Conservation (phyloP, 352 stramenopile species). For the Globisporangium irregulare region DNA sequence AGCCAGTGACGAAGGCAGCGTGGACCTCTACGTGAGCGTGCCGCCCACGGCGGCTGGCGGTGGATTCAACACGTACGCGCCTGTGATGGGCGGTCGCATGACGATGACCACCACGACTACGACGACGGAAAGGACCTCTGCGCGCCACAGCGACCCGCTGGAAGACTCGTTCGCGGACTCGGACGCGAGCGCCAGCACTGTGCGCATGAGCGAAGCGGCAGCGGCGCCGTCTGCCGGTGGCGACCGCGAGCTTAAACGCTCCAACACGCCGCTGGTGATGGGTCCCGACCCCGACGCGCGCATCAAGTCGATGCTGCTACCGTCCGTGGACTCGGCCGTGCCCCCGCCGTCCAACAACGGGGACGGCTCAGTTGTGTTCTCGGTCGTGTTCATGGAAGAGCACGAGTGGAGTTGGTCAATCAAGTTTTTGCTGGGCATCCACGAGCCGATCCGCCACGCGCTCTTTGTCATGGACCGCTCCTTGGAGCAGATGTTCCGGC, state of each 20-base stretch:
- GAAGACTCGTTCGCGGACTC: constrained; percentile 14
- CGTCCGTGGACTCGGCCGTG: constrained; percentile 27
- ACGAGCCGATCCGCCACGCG: constrained; percentile 77
- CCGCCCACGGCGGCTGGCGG: neutral
- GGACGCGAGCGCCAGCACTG: constrained; percentile 9
- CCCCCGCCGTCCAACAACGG: constrained; percentile 46
- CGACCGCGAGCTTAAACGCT: constrained; percentile 26
- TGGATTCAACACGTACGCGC: neutral
- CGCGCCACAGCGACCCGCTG: constrained; percentile 16
- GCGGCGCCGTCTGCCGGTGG: constrained; percentile 15
- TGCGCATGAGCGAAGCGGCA: neutral
- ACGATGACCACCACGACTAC: neutral
- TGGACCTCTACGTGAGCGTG: constrained; percentile 18
- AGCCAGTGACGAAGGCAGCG: constrained; percentile 40
- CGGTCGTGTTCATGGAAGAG: constrained; percentile 52
- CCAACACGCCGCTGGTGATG: constrained; percentile 30
- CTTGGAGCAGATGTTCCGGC: constrained; percentile 52
- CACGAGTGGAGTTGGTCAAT: constrained; percentile 62
- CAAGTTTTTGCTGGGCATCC: constrained; percentile 67
- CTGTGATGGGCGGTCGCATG: neutral
- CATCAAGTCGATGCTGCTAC: constrained; percentile 22
- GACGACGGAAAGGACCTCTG: neutral
- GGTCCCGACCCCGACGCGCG: constrained; percentile 10
- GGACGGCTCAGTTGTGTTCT: constrained; percentile 64
- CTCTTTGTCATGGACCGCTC: constrained; percentile 84